Evolutionary conservation across 345 rosid species (phyloP), one percentile per base, ranked within the genome.

Genomic region (Lumnitzera littorea): DNA sequence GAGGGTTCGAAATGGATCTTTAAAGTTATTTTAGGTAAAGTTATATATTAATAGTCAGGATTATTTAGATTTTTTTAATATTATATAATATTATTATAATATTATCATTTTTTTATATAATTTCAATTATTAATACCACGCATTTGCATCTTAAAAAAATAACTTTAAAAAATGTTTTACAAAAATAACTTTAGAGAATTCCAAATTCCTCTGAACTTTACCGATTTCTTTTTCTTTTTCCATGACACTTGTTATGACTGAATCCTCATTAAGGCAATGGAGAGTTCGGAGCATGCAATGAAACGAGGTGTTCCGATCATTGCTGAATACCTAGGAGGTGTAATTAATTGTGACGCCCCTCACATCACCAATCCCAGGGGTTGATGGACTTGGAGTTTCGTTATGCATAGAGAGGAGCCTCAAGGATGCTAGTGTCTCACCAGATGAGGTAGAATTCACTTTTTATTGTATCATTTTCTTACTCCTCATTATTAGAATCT

Each of bases 321-420:
- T 70, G 99, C 94, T 0, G 97, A 95, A 73, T 91, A 95, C 70
- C 74, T 95, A 49, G 97, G 99, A 64, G 99, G 99, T 65, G 97
- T 97, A 66, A 78, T 95, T 69, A 91, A 95, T 56, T 91, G 97
- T 57, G 97, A 95, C 83, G 99, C 97, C 73, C 69, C 86, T 71
- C 99, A 95, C 74, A 91, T 95, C 96, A 95, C 97, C 57, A 95
- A 88, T 75, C 99, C 99, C 46, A 88, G 20, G 99, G 76, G 76
- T 91, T 74, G 99, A 95, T 80, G 99, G 99, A 15, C 96, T 91
- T 77, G 99, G 99, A 49, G 97, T 95, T 62, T 95, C 99, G 68
- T 72, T 96, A 25, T 88, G 99, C 82, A 95, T 95, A 62, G 81
- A 80, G 79, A 86, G 91, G 66, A 83, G 94, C 76, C 97, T 95